Percentiles rank a stretch among this genome's conserved stretches.
phyloP scores from a whole-genome alignment of 129 eudicot species.

The Helianthus annuus region HanXRQr2.0-SUNRISE NC_035449.2:73616377-73616876 shows the following conservation, averaged over 20 bases:
- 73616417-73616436: too few relatives aligned
- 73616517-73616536: too few relatives aligned
- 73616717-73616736: slow-evolving; percentile 68
- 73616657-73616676: slow-evolving; percentile 18
- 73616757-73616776: slow-evolving; percentile 36
- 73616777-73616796: slow-evolving; percentile 30
- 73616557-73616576: too few relatives aligned
- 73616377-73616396: too few relatives aligned
- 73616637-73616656: not conserved
- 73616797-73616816: slow-evolving; percentile 44
- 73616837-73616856: slow-evolving; percentile 62
- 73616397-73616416: too few relatives aligned
- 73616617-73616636: not conserved
- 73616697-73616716: slow-evolving; percentile 71
- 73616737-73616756: slow-evolving; percentile 60
- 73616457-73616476: too few relatives aligned
- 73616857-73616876: slow-evolving; percentile 65
- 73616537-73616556: too few relatives aligned
- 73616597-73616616: too few relatives aligned
- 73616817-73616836: slow-evolving; percentile 62
- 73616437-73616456: too few relatives aligned
- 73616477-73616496: too few relatives aligned
- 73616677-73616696: slow-evolving; percentile 68
- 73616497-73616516: too few relatives aligned
- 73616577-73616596: too few relatives aligned